Evolutionary conservation across 257 asterid species (phyloP), one percentile per base, ranked within the genome.

Genomic region (Penstemon eatonii): DNA sequence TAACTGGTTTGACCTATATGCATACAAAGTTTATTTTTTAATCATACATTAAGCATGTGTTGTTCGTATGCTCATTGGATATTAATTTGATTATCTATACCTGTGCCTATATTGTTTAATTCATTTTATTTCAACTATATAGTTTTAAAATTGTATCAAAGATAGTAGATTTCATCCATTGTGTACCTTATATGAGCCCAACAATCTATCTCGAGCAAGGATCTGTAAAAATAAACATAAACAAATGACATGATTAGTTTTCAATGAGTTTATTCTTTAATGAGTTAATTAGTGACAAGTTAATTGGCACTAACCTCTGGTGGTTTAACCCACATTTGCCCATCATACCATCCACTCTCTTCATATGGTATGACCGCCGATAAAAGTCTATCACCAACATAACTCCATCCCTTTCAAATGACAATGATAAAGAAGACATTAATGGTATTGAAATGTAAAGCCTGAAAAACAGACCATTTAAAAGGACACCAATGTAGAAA

Each of bases 241-340:
- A 33, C 25, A 71, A 65, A 59, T 53, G 12, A 36, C 5, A 46
- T 19, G 18, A 51, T 43, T 45, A 18, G 63, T 2, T 39, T 63
- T 73, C 53, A 4, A 47, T 54, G 63, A 41, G 47, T 49, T 59
- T 40, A 25, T 25, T 25, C 33, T 25, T 25, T 25, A 25, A 25
- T 25, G 33, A 25, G 33, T 25, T 25, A 25, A 25, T 39, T 0
- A 53, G 0, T 39, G 51, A 65, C 12, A 60, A 46, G 57, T 19
- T 25, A n/a, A 5, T 36, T 40, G 66, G 47, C 49, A 44, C 87
- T 63, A 53, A 89, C 96, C 91, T 92, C 96, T 8, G 96, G 98
- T 73, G 96, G 98, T 73, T 89, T 86, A 46, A 89, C 98, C 96
- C 98, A 89, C 95, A 92, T 88, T 77, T 89, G 98, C 13, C 96